These are phyloP conservation scores for Aspergillus biplanus DNA, from an alignment of 495 filamentous ascomycete species.

Conservation along the genomic window DNA sequence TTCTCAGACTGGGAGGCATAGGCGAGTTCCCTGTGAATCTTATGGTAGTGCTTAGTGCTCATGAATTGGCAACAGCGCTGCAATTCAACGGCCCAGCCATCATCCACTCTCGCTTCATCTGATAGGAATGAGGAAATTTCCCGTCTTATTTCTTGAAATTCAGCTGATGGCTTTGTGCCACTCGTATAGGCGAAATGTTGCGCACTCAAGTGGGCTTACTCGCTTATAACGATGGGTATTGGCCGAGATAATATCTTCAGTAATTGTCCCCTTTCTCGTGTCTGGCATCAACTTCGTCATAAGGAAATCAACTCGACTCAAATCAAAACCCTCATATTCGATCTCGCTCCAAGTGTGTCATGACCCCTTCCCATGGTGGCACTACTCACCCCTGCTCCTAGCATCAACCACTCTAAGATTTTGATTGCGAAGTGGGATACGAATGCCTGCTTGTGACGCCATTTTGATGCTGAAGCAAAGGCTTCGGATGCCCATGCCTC, in stretches of 20 bases:
- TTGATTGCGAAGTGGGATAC: neutral
- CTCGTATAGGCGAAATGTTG: conserved; percentile 1
- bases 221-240: neutral
- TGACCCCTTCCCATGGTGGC: neutral
- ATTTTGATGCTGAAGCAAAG: neutral
- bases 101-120: neutral
- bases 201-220: neutral
- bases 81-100: neutral
- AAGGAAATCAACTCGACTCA: neutral
- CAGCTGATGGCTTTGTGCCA: neutral
- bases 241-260: neutral
- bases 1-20: conserved; percentile 50
- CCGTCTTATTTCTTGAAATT: neutral
- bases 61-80: conserved; percentile 4
- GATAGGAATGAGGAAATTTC: neutral
- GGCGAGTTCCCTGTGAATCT: conserved; percentile 31
- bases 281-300: neutral
- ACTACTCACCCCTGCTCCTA: neutral
- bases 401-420: neutral
- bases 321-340: neutral
- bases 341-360: neutral
- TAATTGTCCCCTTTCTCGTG: neutral
- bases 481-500: conserved; percentile 21
- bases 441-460: neutral
- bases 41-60: neutral